These are phyloP conservation scores for Pseudogymnoascus sp. DNA, from an alignment of 2,329 filamentous ascomycete genomes.

Conservation along the genomic window DNA sequence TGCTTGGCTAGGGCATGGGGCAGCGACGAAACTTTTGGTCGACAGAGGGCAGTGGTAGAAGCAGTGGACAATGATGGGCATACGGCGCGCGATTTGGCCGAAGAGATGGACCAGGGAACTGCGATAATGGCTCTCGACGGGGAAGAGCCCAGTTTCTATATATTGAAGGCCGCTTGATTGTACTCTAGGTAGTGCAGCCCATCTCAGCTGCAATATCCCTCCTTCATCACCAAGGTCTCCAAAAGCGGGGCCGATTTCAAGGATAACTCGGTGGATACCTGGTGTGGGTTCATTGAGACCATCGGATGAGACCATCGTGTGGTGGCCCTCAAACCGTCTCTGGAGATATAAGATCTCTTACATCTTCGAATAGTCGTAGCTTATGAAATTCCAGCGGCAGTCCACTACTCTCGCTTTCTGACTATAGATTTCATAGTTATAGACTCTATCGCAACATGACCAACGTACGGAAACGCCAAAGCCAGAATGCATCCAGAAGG, in stretches of 20 bases:
- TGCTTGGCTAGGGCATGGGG: conserved; percentile 9
- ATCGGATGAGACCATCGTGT: not conserved
- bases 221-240: not conserved
- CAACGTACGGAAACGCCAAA: conserved; percentile 11
- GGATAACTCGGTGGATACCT: not conserved
- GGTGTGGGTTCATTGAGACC: not conserved
- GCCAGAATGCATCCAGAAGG: conserved; percentile 13
- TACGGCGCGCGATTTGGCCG: not conserved
- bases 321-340: not conserved
- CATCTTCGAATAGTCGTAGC: too few relatives aligned
- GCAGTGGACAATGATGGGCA: not conserved
- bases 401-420: not conserved
- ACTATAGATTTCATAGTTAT: too few relatives aligned
- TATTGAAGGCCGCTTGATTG: not conserved
- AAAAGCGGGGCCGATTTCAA: not conserved
- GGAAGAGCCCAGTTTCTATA: not conserved
- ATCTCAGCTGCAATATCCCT: not conserved
- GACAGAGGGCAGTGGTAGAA: not conserved
- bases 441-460: not conserved
- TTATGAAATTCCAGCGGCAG: too few relatives aligned
- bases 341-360: too few relatives aligned
- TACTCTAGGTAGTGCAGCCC: not conserved
- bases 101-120: not conserved
- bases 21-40: conserved; percentile 10
- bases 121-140: not conserved